A percentile compares a stretch with the other conserved stretches of the same genome.
Evolutionary conservation across 108 stramenopile genomes (phyloP).

Genomic region (Chaetoceros tenuissimus): DNA sequence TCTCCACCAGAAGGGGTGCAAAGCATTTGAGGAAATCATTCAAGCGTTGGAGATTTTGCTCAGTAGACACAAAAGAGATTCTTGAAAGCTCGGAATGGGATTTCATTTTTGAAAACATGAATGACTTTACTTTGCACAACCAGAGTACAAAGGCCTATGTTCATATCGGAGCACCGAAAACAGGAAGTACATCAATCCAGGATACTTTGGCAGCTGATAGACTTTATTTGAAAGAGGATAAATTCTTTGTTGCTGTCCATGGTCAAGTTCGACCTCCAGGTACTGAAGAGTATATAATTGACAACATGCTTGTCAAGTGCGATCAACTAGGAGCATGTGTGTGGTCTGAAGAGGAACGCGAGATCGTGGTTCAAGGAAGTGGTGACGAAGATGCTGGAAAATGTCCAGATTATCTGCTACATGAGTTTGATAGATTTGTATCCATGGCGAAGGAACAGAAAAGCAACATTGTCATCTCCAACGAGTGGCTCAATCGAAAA

Average conservation of each 20-base stretch:
- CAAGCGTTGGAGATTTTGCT: too few relatives aligned
- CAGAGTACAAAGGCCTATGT: too few relatives aligned
- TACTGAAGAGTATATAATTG: too few relatives aligned
- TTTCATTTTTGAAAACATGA: too few relatives aligned
- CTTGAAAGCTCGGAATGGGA: too few relatives aligned
- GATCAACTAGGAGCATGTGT: constrained; percentile 1
- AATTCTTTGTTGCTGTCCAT: constrained; percentile 1
- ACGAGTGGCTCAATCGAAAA: too few relatives aligned
- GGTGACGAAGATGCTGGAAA: constrained; percentile 1
- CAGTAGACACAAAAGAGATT: too few relatives aligned
- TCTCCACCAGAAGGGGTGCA: too few relatives aligned
- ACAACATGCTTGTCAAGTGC: constrained; percentile 1
- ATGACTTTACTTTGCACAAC: too few relatives aligned
- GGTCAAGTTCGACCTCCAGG: background rate
- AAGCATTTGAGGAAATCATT: too few relatives aligned
- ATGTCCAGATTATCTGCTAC: constrained; percentile 1
- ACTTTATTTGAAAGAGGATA: background rate
- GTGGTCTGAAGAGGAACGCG: constrained; percentile 1
- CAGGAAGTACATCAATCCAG: constrained; percentile 2
- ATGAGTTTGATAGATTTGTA: background rate
- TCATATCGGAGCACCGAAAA: constrained; percentile 1
- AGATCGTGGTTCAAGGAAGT: background rate
- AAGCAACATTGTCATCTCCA: background rate
- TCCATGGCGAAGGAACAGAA: background rate
- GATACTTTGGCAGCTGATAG: background rate